Conservation (phyloP, 208 protist species). For the Wallacemonas sp. region DNA sequence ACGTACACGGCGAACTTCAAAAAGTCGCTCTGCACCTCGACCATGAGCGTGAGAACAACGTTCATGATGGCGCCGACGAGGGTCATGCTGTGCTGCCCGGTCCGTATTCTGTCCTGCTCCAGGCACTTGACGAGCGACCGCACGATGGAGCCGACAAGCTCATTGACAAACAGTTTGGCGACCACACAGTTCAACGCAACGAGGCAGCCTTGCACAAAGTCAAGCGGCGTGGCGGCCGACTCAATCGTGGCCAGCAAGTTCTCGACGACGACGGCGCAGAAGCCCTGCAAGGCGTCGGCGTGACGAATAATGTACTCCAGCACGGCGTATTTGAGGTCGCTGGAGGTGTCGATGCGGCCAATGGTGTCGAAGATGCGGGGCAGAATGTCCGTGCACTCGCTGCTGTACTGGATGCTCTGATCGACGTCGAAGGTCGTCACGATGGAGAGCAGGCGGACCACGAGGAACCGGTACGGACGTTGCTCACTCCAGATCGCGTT, state of each 20-base stretch:
- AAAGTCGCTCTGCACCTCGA: slow-evolving; percentile 73
- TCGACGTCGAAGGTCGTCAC: slow-evolving; percentile 56
- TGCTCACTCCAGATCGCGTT: slow-evolving; percentile 62
- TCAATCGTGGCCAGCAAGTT: slow-evolving; percentile 63
- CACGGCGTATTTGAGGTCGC: slow-evolving; percentile 70
- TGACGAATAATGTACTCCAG: slow-evolving; percentile 78
- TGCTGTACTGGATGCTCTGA: slow-evolving; percentile 40
- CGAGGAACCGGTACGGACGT: slow-evolving; percentile 67
- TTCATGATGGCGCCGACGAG: slow-evolving; percentile 70
- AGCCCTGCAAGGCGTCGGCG: slow-evolving; percentile 59
- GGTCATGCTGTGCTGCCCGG: slow-evolving; percentile 24
- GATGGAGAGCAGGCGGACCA: slow-evolving; percentile 71
- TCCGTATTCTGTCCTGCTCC: slow-evolving; percentile 25
- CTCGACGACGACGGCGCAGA: slow-evolving; percentile 51
- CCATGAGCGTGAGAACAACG: slow-evolving; percentile 66
- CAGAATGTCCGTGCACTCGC: slow-evolving; percentile 45
- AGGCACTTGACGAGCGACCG: slow-evolving; percentile 62
- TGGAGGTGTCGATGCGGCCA: slow-evolving; percentile 42
- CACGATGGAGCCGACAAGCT: slow-evolving; percentile 81
- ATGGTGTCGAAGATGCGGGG: slow-evolving; percentile 79
- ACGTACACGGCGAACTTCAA: slow-evolving; percentile 77
- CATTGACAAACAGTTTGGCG: slow-evolving; percentile 62
- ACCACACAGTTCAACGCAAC: slow-evolving; percentile 70
- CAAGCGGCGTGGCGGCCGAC: slow-evolving; percentile 36
- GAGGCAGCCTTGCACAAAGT: slow-evolving; percentile 55